Evolutionary conservation across 148 eudicot species (phyloP).

Genomic region (Camellia sinensis): DNA sequence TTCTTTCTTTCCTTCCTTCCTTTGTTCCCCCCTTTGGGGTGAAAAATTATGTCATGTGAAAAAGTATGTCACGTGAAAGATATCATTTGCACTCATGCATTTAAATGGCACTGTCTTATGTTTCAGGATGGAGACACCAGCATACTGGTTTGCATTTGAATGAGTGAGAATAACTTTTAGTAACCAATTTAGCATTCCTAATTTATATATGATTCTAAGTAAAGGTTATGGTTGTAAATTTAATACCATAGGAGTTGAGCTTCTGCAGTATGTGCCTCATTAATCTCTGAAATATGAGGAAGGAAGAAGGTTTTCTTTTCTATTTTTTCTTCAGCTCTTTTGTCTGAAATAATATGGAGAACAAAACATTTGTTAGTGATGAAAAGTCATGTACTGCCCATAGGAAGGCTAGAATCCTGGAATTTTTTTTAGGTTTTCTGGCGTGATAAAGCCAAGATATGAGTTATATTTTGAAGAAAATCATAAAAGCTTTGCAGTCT

Average conservation of each 20-base stretch:
- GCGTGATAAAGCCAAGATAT: background rate
- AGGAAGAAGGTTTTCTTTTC: background rate
- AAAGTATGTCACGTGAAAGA: background rate
- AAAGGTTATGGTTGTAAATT: background rate
- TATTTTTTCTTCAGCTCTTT: background rate
- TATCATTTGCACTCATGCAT: background rate
- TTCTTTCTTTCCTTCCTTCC: background rate
- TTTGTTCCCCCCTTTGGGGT: no score
- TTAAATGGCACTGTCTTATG: background rate
- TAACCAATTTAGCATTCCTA: background rate
- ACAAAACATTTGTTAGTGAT: background rate
- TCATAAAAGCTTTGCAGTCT: background rate
- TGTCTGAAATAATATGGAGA: background rate
- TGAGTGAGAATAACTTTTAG: conserved; percentile 1
- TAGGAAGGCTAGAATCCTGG: no score
- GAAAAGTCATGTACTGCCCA: no score
- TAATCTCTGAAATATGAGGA: background rate
- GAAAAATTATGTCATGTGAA: no score
- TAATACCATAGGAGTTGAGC: background rate
- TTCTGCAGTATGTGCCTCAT: background rate
- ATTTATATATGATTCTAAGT: background rate
- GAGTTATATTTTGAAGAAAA: no score
- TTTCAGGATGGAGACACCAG: background rate
- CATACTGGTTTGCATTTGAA: background rate
- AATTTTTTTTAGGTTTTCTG: no score